These are phyloP conservation scores for Ceratobasidium sp. DNA, from an alignment of 1,284 basidiomycete species.

Conservation along the genomic window DNA sequence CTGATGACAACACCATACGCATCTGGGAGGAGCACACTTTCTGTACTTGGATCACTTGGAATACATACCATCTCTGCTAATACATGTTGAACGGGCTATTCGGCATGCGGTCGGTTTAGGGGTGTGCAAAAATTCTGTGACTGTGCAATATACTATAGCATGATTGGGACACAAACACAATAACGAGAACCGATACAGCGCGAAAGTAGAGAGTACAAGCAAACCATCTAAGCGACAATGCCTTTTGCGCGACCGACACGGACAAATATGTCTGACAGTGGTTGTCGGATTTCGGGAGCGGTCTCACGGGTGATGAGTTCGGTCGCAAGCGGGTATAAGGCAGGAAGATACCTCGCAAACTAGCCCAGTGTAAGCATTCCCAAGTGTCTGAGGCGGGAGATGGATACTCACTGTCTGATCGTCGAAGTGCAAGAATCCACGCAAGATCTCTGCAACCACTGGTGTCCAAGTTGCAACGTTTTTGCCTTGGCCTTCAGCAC, in stretches of 20 bases:
- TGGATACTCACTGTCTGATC: conserved; percentile 79
- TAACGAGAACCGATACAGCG: conserved; percentile 28
- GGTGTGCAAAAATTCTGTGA: neutral
- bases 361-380: conserved; percentile 54
- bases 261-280: conserved; percentile 79
- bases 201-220: conserved; percentile 22
- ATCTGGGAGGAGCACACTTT: neutral
- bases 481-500: conserved; percentile 91
- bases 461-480: conserved; percentile 99
- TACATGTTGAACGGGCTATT: neutral
- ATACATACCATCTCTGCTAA: conserved; percentile 20
- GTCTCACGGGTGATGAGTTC: conserved; percentile 84
- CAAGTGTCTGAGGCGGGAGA: conserved; percentile 26
- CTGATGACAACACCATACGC: no score
- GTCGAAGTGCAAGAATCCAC: conserved; percentile 90
- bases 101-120: neutral
- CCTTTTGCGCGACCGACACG: conserved; percentile 69
- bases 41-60: conserved; percentile 13
- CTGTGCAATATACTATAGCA: conserved; percentile 42
- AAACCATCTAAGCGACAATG: conserved; percentile 44
- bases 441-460: conserved; percentile 92
- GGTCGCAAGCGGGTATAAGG: conserved; percentile 86
- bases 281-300: conserved; percentile 80
- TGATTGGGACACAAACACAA: conserved; percentile 24
- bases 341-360: conserved; percentile 86